These are phyloP conservation scores for Wallacemonas sp. DNA, from an alignment of 208 protist species.

Conservation along the genomic window DNA sequence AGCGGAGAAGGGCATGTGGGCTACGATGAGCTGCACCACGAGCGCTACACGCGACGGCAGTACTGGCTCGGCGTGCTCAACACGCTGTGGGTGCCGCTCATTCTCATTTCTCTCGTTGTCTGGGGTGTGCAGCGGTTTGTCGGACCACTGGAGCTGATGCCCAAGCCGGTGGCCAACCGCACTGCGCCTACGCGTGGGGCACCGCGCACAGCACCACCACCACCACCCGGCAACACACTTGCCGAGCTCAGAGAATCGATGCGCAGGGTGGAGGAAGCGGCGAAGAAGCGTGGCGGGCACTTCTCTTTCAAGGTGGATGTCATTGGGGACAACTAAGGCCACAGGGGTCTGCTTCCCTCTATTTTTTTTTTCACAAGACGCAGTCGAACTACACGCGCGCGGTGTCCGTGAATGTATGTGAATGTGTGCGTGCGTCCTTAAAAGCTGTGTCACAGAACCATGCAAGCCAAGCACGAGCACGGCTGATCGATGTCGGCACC, in stretches of 20 bases:
- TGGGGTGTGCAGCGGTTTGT: constrained; percentile 5
- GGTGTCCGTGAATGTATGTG: no score
- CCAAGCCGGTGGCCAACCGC: background rate
- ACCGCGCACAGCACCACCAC: background rate
- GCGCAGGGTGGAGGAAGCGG: constrained; percentile 18
- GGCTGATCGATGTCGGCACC: no score
- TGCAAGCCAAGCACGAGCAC: no score
- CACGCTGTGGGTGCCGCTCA: constrained; percentile 36
- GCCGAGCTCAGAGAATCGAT: background rate
- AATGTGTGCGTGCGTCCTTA: no score
- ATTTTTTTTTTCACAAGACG: no score
- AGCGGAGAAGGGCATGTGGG: constrained; percentile 44
- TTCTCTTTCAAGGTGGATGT: constrained; percentile 7
- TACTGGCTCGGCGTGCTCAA: background rate
- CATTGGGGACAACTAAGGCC: no score
- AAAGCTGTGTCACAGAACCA: no score
- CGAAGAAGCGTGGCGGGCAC: constrained; percentile 18
- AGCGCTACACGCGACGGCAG: constrained; percentile 16
- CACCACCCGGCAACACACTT: background rate
- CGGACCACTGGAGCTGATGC: background rate
- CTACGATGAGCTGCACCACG: constrained; percentile 45
- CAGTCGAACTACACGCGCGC: no score
- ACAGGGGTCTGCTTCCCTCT: no score
- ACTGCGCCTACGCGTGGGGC: background rate
- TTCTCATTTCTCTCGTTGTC: constrained; percentile 24